These are phyloP conservation scores for Aspergillus terreus DNA, from an alignment of 2,329 filamentous ascomycete species.

Conservation along the genomic window DNA sequence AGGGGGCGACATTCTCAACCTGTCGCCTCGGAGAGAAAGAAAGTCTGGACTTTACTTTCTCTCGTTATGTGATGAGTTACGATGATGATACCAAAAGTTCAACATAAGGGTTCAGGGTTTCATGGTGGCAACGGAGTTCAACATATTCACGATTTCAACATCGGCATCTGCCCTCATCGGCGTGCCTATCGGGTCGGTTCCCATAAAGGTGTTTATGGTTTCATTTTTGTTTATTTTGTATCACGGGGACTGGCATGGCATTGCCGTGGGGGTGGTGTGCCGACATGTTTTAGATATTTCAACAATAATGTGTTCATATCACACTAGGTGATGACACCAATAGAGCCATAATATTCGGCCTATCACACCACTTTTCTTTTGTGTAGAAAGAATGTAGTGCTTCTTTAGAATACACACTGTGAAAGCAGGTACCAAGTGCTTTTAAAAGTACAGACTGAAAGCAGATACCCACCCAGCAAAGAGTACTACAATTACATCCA, in stretches of 20 bases:
- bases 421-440: background rate
- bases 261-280: slow-evolving; percentile 13
- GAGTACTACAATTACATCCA: slow-evolving; percentile 28
- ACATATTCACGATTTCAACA: slow-evolving; percentile 50
- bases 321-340: slow-evolving; percentile 14
- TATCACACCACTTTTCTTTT: slow-evolving; percentile 12
- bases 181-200: slow-evolving; percentile 12
- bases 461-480: background rate
- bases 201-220: slow-evolving; percentile 9
- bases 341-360: slow-evolving; percentile 8
- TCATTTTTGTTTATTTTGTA: slow-evolving; percentile 9
- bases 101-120: slow-evolving; percentile 39
- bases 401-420: background rate
- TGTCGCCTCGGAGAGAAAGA: slow-evolving; percentile 29
- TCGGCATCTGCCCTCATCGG: slow-evolving; percentile 34
- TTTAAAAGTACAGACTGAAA: background rate
- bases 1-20: slow-evolving; percentile 37
- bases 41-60: slow-evolving; percentile 16
- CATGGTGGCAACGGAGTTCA: slow-evolving; percentile 35
- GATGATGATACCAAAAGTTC: slow-evolving; percentile 43
- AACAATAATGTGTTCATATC: slow-evolving; percentile 30
- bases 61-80: slow-evolving; percentile 35
- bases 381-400: slow-evolving; percentile 14
- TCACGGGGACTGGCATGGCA: slow-evolving; percentile 14
- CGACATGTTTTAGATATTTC: slow-evolving; percentile 29